These are phyloP conservation scores for Adansonia grandidieri DNA, from an alignment of 441 rosid species.

Conservation along the genomic window DNA sequence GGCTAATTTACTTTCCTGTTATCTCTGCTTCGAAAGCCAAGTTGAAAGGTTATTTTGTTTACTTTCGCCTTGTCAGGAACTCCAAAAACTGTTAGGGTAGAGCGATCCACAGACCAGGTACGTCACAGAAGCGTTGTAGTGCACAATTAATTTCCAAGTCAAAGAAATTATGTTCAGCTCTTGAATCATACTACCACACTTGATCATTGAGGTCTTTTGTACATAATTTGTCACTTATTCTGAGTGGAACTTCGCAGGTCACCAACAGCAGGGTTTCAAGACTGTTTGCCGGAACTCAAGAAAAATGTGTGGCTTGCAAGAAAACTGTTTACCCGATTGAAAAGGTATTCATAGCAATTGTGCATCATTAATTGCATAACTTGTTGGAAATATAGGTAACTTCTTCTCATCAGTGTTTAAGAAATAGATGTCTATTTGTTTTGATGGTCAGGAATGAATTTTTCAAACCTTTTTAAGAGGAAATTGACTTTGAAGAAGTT, in stretches of 20 bases:
- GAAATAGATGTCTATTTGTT: no score
- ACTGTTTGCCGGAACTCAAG: slow-evolving; percentile 76
- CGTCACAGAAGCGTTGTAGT: neutral
- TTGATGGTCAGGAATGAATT: no score
- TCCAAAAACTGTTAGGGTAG: slow-evolving; percentile 60
- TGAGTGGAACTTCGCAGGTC: slow-evolving; percentile 37
- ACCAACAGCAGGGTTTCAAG: slow-evolving; percentile 61
- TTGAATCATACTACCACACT: neutral
- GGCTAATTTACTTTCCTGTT: neutral
- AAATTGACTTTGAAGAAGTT: no score
- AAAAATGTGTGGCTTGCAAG: slow-evolving; percentile 72
- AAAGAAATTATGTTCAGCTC: slow-evolving; percentile 5
- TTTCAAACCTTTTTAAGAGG: no score
- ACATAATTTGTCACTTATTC: neutral
- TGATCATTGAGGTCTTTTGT: neutral
- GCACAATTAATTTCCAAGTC: neutral
- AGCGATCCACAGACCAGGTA: slow-evolving; percentile 65
- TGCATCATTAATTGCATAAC: neutral
- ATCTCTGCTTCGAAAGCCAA: slow-evolving; percentile 11
- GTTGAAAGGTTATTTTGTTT: slow-evolving; percentile 5
- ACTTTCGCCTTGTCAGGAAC: slow-evolving; percentile 43
- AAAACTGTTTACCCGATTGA: slow-evolving; percentile 78
- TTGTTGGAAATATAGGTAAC: no score
- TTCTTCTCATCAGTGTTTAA: no score
- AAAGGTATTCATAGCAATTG: slow-evolving; percentile 44